Base-by-base conservation (phyloP, 345 rosid species). In the Cardamine occulta region DNA sequence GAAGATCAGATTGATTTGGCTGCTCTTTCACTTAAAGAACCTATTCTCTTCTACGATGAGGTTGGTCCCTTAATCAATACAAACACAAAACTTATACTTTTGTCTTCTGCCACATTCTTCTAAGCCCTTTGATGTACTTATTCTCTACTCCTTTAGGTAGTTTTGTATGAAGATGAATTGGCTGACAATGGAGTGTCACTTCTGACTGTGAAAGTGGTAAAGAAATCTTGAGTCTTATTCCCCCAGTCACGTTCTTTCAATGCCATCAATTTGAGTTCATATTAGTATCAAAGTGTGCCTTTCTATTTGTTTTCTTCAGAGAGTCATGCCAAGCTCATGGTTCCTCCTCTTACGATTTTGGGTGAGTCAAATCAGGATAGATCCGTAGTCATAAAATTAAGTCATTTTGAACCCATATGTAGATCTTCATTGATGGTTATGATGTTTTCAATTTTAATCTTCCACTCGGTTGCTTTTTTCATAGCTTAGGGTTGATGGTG, bases 1-100 rank as follows among this genome's bases (percentile, higher is more conserved):
- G 54, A 87, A 67, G 96, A 93, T 74, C 74, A 84, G 74, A 85
- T 95, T 82, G 94, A 93, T 81, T 57, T 87, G 77, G 94, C 67
- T 76, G 83, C 96, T 39, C 84, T 95, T 53, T 83, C 97, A 12
- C 78, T 85, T 24, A 95, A 86, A 82, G 99, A 95, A 81, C 94
- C 98, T 75, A 95, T 95, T 88, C 98, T 95, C 69, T 95, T 93
- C 83, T 95, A 85, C 74, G 99, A 95, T 79, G 99, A 95, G 93
- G 97, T 90, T 63, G 56, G 73, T 45, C 26, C 63, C 57, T 53
- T 78, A 18, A 47, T 59, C 11, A 0, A 73, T 18, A 47, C 34
- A n/a, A 31, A 39, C 63, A 7, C 11, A 34, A 15, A 32, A 44
- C 10, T 24, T 13, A 8, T 35, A 47, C 0, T 14, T 62, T 32